Evolutionary conservation across 2,329 filamentous ascomycete genomes (phyloP), one percentile per base, ranked within the genome.

Genomic region (Leptographium wingfieldii): DNA sequence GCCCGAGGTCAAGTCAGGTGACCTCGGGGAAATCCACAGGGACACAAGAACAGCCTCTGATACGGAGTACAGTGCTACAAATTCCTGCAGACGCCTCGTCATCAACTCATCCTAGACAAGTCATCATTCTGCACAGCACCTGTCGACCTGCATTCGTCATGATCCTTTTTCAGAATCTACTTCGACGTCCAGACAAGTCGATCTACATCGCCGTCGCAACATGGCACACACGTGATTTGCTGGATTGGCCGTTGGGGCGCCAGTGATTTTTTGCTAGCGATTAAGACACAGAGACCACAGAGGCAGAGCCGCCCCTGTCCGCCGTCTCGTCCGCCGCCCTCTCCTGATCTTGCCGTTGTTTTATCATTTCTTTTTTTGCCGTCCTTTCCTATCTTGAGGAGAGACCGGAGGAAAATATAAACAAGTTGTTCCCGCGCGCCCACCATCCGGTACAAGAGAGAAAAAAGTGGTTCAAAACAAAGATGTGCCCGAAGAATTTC

Each of bases 281-380:
- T 33, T 10, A 52, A 52, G 25, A 52, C 52, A 31, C 35, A 16
- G 29, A 54, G 52, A 54, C 51, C 11, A 43, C 16, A 46, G 35
- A 54, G n/a, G 31, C 52, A 54, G 31, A 54, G 52, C 25, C 53
- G 25, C n/a, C 53, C 22, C 52, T 55, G 53, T 40, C 33, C 53
- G 19, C 29, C 19, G 19, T 40, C 53, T 55, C 53, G 31, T 22
- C 31, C 31, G 19, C 19, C 53, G 53, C 9, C 33, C 53, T 14
- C n/a, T 40, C 53, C 31, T 40, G 53, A 33, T 22, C 53, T 25
- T 55, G 52, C 53, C 31, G 54, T 52, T 35, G 14, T 58, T 58
- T 38, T 58, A 58, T 58, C 46, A 58, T 58, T 58, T 57, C 40
- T 49, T 57, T 33, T 57, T 56, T 56, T 4, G 54, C 33, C 31